Base-by-base conservation (phyloP, 2,329 filamentous ascomycete genomes). In the Monosporascus sp. region DNA sequence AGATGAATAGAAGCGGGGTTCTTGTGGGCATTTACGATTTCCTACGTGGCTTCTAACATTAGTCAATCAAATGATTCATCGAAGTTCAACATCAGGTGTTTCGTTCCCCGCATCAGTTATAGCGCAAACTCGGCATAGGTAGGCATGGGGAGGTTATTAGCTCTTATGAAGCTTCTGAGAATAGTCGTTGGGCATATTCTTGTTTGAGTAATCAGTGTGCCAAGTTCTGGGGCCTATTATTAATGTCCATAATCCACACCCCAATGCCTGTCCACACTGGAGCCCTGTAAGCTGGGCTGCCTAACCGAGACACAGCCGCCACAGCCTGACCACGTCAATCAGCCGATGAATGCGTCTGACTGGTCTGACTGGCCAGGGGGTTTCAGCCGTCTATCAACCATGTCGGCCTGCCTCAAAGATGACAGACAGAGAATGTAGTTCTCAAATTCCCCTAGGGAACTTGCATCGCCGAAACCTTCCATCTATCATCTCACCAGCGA, bases 401-500 rank as follows among this genome's bases (percentile, higher is more conserved):
- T 46, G 42, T n/a, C 42, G 25, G 24, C 42, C 2, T 15, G 18
- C 41, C 49, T 38, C 36, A 44, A 15, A 5, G 48, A 36, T 8
- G 48, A 37, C 53, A 51, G 48, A 37, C 53, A 51, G 18, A 52
- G 18, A 49, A 27, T 31, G 34, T 37, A 39, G 47, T 22, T 25
- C 38, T 50, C 27, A 39, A 41, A 45, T 57, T 52, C 48, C 49
- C n/a, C 63, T 65, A 58, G 55, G 60, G 52, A 57, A 57, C 25
- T 53, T 61, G 9, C 60, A 63, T 56, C 62, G 60, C 50, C 58
- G 60, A 48, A 48, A 55, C 52, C 49, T 57, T 38, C 56, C 56
- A 44, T 54, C 60, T n/a, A 50, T 38, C 38, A 57, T 24, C 6
- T 20, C 42, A 3, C 6, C 20, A 5, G 22, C 42, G 17, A 27